Evolutionary conservation across 2,329 filamentous ascomycete species (phyloP).

Genomic region (Venturia asperata): DNA sequence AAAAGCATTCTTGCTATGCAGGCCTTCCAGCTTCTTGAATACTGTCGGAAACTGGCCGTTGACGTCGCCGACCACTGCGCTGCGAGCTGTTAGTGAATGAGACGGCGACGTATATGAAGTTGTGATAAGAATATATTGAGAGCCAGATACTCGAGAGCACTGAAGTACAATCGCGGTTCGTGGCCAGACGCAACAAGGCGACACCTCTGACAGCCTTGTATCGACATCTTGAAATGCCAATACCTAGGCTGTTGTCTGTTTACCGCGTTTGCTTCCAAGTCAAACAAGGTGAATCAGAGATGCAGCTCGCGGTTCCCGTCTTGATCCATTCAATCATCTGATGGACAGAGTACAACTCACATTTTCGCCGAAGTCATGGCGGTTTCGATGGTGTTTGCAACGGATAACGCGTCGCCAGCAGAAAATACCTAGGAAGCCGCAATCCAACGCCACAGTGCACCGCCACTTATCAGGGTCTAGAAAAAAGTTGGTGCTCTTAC

Average conservation of each 20-base stretch:
- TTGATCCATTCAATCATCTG: not conserved
- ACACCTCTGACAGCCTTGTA: not conserved
- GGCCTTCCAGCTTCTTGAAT: constrained; percentile 69
- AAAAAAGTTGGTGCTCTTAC: not conserved
- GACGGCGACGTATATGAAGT: not conserved
- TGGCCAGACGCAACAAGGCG: not conserved
- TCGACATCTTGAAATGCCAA: not conserved
- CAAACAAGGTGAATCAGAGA: not conserved
- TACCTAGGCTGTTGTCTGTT: not conserved
- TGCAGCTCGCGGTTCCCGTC: not conserved
- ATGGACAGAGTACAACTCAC: not conserved
- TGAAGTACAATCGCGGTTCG: not conserved
- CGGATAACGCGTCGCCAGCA: not conserved
- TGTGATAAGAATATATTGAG: not conserved
- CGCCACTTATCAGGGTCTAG: too few relatives aligned
- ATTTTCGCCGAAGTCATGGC: constrained; percentile 17
- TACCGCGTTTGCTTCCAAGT: not conserved
- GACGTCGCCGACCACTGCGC: constrained; percentile 75
- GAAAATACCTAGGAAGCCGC: not conserved
- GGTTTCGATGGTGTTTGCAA: not conserved
- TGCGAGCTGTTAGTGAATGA: constrained; percentile 29
- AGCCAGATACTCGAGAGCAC: not conserved
- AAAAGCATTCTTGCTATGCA: constrained; percentile 85
- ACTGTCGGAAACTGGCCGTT: constrained; percentile 69
- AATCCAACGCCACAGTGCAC: too few relatives aligned